Evolutionary conservation across 2,329 filamentous ascomycete species (phyloP), one percentile per base, ranked within the genome.

Genomic region (Penicillium sumatraense): DNA sequence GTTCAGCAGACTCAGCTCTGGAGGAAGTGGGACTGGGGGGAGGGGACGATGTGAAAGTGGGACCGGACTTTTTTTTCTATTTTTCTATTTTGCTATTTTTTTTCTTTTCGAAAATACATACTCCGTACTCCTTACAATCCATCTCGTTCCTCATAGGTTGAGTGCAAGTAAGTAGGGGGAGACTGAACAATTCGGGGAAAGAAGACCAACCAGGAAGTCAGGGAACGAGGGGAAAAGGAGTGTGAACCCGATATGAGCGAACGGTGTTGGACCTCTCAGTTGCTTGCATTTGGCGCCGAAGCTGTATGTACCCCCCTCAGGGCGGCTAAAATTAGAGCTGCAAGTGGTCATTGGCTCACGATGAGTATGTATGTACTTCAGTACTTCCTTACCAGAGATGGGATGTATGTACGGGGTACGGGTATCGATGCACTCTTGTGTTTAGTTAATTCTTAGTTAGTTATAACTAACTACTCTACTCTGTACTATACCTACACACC

Each of bases 311-410:
- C 56, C 54, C 23, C 9, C 59, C 62, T 61, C 60, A 60, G 61
- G 63, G 67, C 66, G 69, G 70, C 72, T 74, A 74, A 73, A 74
- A 68, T 72, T 74, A 74, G 71, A 69, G 69, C 67, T 65, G 58
- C 60, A 59, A 54, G 58, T 29, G 52, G 2, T 66, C 53, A 66
- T 68, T 68, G 65, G 66, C 24, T 44, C 13, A n/a, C n/a, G 9
- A 2, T 20, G 16, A 11, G 27, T 29, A 29, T 6, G n/a, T 18
- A 38, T 45, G n/a, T 18, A 29, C 14, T 18, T 3, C 8, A 14
- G n/a, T n/a, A n/a, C n/a, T n/a, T n/a, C n/a, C n/a, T n/a, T n/a
- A n/a, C n/a, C n/a, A n/a, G n/a, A n/a, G n/a, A n/a, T n/a, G n/a
- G n/a, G n/a, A n/a, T n/a, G n/a, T n/a, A n/a, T n/a, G n/a, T n/a